phyloP scores from a whole-genome alignment of 164 flowering plant genomes.

The Umbilicus rupestris region DNA sequence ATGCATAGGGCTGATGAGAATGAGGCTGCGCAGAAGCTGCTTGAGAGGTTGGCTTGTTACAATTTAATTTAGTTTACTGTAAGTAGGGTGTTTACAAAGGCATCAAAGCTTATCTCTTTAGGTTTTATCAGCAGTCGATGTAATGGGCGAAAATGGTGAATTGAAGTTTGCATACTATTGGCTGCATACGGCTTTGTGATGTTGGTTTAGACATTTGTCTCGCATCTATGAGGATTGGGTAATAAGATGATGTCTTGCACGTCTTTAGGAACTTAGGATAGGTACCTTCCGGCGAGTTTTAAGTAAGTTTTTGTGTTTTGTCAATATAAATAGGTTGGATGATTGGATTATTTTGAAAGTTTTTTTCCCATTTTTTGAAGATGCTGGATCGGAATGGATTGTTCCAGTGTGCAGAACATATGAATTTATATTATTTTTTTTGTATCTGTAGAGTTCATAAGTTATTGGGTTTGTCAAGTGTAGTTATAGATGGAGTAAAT shows the following conservation, averaged over 20 bases:
- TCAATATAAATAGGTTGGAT: too few species aligned
- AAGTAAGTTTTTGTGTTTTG: too few species aligned
- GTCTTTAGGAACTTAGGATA: background rate
- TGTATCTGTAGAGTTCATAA: too few species aligned
- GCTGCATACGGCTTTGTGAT: background rate
- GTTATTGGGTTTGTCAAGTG: too few species aligned
- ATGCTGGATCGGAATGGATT: too few species aligned
- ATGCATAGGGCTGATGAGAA: constrained; percentile 48
- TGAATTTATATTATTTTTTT: too few species aligned
- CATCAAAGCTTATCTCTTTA: background rate
- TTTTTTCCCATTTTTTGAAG: too few species aligned
- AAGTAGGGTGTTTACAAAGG: background rate
- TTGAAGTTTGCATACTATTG: background rate
- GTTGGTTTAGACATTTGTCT: background rate
- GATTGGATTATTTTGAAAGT: too few species aligned
- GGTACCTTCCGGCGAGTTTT: background rate
- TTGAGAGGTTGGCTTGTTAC: constrained; percentile 44
- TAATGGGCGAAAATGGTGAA: too few species aligned
- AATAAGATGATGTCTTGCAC: background rate
- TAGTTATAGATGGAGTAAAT: too few species aligned
- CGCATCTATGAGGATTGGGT: background rate
- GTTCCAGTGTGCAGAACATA: too few species aligned
- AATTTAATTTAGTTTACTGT: background rate
- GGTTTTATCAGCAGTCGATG: background rate
- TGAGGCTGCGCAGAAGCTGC: constrained; percentile 57